Evolutionary conservation across 208 protist genomes (phyloP), one percentile per base, ranked within the genome.

Genomic region (Leishmania braziliensis): DNA sequence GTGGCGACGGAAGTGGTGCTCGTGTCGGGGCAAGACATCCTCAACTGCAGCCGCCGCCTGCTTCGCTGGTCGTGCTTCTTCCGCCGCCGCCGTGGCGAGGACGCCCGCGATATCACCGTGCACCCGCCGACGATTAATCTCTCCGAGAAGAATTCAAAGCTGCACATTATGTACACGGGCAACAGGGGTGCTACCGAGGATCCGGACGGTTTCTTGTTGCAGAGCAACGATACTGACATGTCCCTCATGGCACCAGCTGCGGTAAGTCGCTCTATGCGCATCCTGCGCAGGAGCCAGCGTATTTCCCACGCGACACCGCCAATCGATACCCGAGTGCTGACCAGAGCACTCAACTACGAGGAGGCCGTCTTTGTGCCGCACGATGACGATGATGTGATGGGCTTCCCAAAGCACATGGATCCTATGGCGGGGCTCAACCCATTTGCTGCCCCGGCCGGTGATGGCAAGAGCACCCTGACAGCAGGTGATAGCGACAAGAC

Each of bases 1-100:
- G 88, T 88, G 48, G 86, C 90, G 77, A 88, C 84, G 50, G 93
- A 97, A 70, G 73, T 97, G 51, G 78, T 93, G n/a, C 74, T 95
- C 50, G 89, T 95, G 29, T 80, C 86, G 33, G 84, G 75, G 33
- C 85, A 93, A 54, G 86, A 89, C 75, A 74, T 56, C 6, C 60
- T 65, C 39, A 90, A 89, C 73, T 79, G 79, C 23, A 89, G 86
- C 69, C 82, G 75, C 18, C 89, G 88, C 20, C 79, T 89, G 70
- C 84, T 80, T 53, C 83, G 81, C 26, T 97, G 93, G 93, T 89
- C 85, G 16, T 89, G 88, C 85, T 89, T 88, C 78, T 97, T 84
- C 78, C 77, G 72, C n/a, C 82, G 80, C 53, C 66, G 77, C 54
- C 54, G 62, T 62, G 80, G 62, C 56, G 54, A 76, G 12, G 78